Evolutionary conservation across 225 moss, liverwort and hornwort species (phyloP), one percentile per base, ranked within the genome.

Genomic region (Polytrichum commune): DNA sequence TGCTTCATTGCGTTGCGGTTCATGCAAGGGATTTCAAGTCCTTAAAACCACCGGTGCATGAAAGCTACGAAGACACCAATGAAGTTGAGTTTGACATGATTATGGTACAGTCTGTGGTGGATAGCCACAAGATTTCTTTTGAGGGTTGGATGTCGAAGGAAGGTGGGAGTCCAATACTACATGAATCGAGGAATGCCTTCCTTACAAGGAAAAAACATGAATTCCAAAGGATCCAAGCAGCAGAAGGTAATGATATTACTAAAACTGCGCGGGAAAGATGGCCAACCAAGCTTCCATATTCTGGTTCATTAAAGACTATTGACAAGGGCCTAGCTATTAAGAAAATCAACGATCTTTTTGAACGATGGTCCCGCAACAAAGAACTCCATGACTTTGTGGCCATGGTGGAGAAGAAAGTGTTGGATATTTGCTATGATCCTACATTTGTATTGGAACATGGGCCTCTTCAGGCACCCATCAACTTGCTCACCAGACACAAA

Each of bases 331-430:
- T 18, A 16, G 70, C 58, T 24, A 10, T 5, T 27, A 1, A 5
- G 24, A 20, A 60, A 7, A 55, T 73, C 2, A 8, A 25, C 1
- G 53, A 18, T 19, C 76, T 81, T 24, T 69, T 81, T 23, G 38
- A 30, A 28, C 60, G 73, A n/a, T 81, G 81, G 76, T 29, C 8
- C 25, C 6, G 29, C 2, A 81, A 81, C 29, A 23, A 5, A n/a
- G 28, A 77, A 0, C 66, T 81, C 28, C 76, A 70, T 5, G 54
- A 0, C 0, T 81, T 77, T 62, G 27, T 81, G 3, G 25, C 26
- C 0, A 20, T 2, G 1, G 65, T 81, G 24, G 7, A 62, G 3
- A 18, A 6, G 0, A 69, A 46, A 26, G 6, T 77, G 0, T 24
- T 3, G 22, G 6, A 19, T 18, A 25, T 67, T 5, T 67, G 63